Percentiles rank a stretch among this genome's conserved stretches.
phyloP scores from a whole-genome alignment of 2,329 filamentous ascomycete species.

The Trichoderma sp. region DNA sequence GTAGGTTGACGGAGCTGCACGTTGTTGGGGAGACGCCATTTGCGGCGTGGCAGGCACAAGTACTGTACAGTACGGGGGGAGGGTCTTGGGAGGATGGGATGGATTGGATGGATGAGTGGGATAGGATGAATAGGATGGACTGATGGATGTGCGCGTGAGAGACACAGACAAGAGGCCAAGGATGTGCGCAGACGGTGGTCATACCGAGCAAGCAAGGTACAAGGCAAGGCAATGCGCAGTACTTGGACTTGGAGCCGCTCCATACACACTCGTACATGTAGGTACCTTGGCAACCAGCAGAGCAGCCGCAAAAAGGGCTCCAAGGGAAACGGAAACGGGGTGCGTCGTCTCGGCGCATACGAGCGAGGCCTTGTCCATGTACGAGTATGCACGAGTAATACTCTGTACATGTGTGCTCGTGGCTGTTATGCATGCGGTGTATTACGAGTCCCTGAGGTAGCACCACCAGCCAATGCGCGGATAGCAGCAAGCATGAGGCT shows the following conservation, averaged over 20 bases:
- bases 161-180: constrained; percentile 5
- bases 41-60: constrained; percentile 16
- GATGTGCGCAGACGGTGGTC: constrained; percentile 16
- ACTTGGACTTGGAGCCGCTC: background rate
- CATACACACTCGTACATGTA: background rate
- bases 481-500: constrained; percentile 14
- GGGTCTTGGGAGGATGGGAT: constrained; percentile 5
- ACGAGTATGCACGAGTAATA: constrained; percentile 7
- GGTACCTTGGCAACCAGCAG: background rate
- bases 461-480: background rate
- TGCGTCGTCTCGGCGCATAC: background rate
- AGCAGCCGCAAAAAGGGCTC: background rate
- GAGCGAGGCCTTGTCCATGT: constrained; percentile 1
- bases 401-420: constrained; percentile 3
- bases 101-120: constrained; percentile 4
- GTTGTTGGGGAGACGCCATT: constrained; percentile 24
- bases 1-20: constrained; percentile 19
- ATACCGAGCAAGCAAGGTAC: constrained; percentile 17
- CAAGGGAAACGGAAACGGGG: background rate
- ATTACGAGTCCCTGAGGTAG: background rate
- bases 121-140: constrained; percentile 16
- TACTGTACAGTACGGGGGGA: background rate
- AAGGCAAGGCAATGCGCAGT: background rate
- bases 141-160: constrained; percentile 13
- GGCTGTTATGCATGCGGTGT: constrained; percentile 17